Evolutionary conservation across 2,329 filamentous ascomycete species (phyloP).

Genomic region (Pseudogymnoascus verrucosus): DNA sequence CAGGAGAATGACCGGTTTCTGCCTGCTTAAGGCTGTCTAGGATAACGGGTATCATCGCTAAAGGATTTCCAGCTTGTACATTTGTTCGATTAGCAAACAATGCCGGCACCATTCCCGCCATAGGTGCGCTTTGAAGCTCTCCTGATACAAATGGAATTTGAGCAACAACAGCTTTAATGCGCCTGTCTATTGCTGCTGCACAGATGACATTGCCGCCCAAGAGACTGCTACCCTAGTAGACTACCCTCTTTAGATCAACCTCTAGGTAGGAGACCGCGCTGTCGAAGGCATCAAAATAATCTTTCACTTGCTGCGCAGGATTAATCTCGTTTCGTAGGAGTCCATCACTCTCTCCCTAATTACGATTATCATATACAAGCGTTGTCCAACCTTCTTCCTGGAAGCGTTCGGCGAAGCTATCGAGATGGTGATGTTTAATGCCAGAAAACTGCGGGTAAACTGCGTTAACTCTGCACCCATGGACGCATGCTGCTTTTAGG

Average conservation of each 20-base stretch:
- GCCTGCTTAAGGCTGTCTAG: too few species aligned
- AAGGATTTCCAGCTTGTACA: too few species aligned
- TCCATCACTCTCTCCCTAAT: conserved; percentile 26
- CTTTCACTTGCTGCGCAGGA: conserved; percentile 21
- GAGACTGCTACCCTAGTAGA: conserved; percentile 29
- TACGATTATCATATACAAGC: conserved; percentile 27
- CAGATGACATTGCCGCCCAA: conserved; percentile 31
- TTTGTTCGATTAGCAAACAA: conserved; percentile 12
- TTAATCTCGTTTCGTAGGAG: conserved; percentile 24
- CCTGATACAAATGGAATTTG: conserved; percentile 22
- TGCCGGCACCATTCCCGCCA: too few species aligned
- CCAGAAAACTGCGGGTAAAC: neutral
- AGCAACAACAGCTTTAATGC: conserved; percentile 31
- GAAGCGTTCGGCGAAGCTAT: conserved; percentile 12
- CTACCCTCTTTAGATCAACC: conserved; percentile 25
- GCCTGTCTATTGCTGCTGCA: conserved; percentile 29
- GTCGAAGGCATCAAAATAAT: conserved; percentile 30
- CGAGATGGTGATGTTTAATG: neutral
- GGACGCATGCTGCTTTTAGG: too few species aligned
- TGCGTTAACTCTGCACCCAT: too few species aligned
- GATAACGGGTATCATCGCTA: too few species aligned
- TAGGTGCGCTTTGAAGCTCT: too few species aligned
- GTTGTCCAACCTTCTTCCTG: conserved; percentile 15
- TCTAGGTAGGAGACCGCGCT: conserved; percentile 24
- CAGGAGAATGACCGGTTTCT: too few species aligned